phyloP scores from a whole-genome alignment of 2,329 filamentous ascomycete genomes.

The Dactylonectria estremocensis region DNA sequence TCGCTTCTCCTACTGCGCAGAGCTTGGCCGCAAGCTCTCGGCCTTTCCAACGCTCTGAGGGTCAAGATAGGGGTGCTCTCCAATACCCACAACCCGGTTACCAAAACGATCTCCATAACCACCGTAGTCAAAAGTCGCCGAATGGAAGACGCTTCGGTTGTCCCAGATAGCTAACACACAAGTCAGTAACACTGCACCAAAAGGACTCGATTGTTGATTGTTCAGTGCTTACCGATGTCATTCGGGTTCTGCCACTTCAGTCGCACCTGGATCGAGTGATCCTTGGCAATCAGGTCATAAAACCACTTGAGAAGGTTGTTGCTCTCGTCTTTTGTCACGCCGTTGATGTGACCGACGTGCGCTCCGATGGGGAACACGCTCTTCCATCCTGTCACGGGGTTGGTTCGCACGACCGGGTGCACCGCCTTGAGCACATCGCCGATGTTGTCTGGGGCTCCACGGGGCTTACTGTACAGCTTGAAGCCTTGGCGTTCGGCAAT shows the following conservation, averaged over 20 bases:
- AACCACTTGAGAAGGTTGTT: slow-evolving; percentile 67
- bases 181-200: slow-evolving; percentile 1
- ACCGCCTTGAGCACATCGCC: slow-evolving; percentile 64
- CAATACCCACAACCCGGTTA: slow-evolving; percentile 66
- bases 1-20: not conserved
- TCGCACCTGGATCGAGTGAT: slow-evolving; percentile 70
- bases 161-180: slow-evolving; percentile 67
- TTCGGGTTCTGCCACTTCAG: slow-evolving; percentile 60
- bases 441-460: slow-evolving; percentile 67
- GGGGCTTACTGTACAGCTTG: slow-evolving; percentile 60
- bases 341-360: slow-evolving; percentile 67
- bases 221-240: slow-evolving; percentile 55
- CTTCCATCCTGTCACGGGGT: slow-evolving; percentile 73
- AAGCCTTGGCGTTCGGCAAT: slow-evolving; percentile 62
- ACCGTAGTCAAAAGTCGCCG: slow-evolving; percentile 68
- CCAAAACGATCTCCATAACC: slow-evolving; percentile 64
- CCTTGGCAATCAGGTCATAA: slow-evolving; percentile 64
- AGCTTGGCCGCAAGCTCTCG: slow-evolving; percentile 13
- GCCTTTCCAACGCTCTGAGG: slow-evolving; percentile 22
- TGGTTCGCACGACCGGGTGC: slow-evolving; percentile 70
- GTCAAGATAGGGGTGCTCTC: slow-evolving; percentile 49
- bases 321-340: slow-evolving; percentile 63
- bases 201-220: no score
- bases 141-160: slow-evolving; percentile 70
- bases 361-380: slow-evolving; percentile 67